These are phyloP conservation scores for Populus hybrid DNA, from an alignment of 441 rosid species.

Conservation along the genomic window DNA sequence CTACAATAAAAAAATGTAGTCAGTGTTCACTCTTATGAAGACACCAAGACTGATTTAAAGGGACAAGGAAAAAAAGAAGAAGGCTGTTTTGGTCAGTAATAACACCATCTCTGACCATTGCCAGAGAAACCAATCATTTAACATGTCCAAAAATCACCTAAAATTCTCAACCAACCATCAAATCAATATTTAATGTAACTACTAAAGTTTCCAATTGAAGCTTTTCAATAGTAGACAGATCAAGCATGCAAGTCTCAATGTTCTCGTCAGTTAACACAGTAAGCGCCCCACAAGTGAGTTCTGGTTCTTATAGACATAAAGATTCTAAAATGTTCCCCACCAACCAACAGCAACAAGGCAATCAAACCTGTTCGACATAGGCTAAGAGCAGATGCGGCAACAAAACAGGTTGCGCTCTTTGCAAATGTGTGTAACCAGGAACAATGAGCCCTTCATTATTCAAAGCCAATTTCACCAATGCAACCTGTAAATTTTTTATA, in stretches of 20 bases:
- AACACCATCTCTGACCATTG: background rate
- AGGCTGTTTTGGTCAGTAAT: background rate
- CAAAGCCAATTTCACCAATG: slow-evolving; percentile 65
- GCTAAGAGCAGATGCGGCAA: slow-evolving; percentile 81
- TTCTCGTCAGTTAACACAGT: background rate
- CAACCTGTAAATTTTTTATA: slow-evolving; percentile 53
- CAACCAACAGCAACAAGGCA: background rate
- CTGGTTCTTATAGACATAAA: background rate
- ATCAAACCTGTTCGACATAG: slow-evolving; percentile 76
- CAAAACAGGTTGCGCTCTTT: slow-evolving; percentile 90
- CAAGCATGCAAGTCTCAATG: background rate
- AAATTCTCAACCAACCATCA: background rate
- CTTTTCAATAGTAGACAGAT: background rate
- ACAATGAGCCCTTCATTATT: slow-evolving; percentile 62
- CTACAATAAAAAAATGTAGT: slow-evolving; percentile 38
- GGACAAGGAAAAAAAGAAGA: background rate
- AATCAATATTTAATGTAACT: background rate
- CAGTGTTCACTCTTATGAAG: background rate
- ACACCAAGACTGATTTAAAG: background rate
- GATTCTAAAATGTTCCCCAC: background rate
- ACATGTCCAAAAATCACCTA: background rate
- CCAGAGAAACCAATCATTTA: background rate
- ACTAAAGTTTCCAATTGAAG: background rate
- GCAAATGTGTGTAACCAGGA: slow-evolving; percentile 93
- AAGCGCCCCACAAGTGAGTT: background rate